Base-by-base conservation (phyloP, 148 eudicot genomes). In the Rheum nobile region DNA sequence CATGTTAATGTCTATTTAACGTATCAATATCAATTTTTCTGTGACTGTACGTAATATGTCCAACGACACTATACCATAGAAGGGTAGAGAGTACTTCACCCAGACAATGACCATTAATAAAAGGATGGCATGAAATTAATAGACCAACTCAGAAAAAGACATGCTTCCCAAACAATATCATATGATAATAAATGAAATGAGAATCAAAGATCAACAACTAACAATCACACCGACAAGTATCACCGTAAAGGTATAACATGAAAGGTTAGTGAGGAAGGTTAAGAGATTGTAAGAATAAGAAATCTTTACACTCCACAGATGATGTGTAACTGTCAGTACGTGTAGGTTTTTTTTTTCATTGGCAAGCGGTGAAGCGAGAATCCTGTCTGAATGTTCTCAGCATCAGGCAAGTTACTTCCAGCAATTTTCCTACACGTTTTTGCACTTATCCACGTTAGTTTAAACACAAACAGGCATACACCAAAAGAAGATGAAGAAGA, bases 391-490 rank as follows among this genome's bases (percentile, higher is more conserved):
- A 12, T 29, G 34, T 48, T 26, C 75, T 48, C 32, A 72, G 57
- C 75, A 72, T 72, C 24, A 43, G 12, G 38, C 75, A 72, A 44
- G 77, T 50, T 35, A 35, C 75, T 73, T 73, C 75, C 75, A 73
- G 19, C 75, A 73, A 55, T 55, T 38, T 73, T 37, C 75, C 75
- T 73, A 68, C 67, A 44, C 31, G 12, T n/a, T 41, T 72, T 42
- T 22, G 32, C 52, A 42, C 3, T 13, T 4, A 61, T 29, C 19
- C 35, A 3, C 38, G 42, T 38, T 24, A 71, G 19, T 41, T 42
- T 22, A 41, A n/a, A 38, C 47, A 35, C 13, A 29, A n/a, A 28
- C 65, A 72, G 28, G 35, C 29, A 47, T 47, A n/a, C 14, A 8
- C 12, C 32, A 16, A 47, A 26, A 19, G 24, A 50, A 50, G 39